Percentiles rank a stretch among this genome's conserved stretches.
phyloP scores from a whole-genome alignment of 2,329 filamentous ascomycete genomes.

The Bipolaris zeicola region DNA sequence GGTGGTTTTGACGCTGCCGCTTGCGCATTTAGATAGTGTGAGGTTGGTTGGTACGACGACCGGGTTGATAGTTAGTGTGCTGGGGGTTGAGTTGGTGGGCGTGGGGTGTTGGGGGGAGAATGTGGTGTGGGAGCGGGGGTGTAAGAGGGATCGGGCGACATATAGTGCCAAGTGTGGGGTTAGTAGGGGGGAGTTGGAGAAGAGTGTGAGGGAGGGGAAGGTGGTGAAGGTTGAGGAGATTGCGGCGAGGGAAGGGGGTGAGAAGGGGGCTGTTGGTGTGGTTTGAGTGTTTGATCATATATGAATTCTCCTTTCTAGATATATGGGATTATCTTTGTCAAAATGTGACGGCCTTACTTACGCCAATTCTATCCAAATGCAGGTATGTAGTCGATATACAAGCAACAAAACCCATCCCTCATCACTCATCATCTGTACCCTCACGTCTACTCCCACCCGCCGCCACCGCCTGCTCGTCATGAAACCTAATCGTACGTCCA shows the following conservation, averaged over 20 bases:
- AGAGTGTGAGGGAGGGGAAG: conserved; percentile 36
- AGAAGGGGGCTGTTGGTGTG: conserved; percentile 27
- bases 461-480: conserved; percentile 27
- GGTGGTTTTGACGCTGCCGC: conserved; percentile 61
- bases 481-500: conserved; percentile 37
- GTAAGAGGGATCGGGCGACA: conserved; percentile 28
- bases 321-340: too few relatives aligned
- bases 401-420: neutral
- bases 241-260: conserved; percentile 34
- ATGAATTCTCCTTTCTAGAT: too few relatives aligned
- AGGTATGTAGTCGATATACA: neutral
- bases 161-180: conserved; percentile 43
- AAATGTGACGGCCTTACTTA: neutral
- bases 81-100: conserved; percentile 46
- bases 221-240: conserved; percentile 45
- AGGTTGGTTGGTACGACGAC: conserved; percentile 49
- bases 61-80: conserved; percentile 42
- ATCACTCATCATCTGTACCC: neutral
- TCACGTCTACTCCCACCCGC: neutral
- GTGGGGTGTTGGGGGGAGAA: conserved; percentile 36
- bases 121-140: conserved; percentile 34
- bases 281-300: neutral
- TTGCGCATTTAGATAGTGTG: conserved; percentile 51
- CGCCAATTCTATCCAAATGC: neutral
- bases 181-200: conserved; percentile 39